Percentiles rank a stretch among this genome's conserved stretches.
These are phyloP conservation scores for Moricandia arvensis DNA, from an alignment of 345 rosid species.

Conservation along the genomic window DNA sequence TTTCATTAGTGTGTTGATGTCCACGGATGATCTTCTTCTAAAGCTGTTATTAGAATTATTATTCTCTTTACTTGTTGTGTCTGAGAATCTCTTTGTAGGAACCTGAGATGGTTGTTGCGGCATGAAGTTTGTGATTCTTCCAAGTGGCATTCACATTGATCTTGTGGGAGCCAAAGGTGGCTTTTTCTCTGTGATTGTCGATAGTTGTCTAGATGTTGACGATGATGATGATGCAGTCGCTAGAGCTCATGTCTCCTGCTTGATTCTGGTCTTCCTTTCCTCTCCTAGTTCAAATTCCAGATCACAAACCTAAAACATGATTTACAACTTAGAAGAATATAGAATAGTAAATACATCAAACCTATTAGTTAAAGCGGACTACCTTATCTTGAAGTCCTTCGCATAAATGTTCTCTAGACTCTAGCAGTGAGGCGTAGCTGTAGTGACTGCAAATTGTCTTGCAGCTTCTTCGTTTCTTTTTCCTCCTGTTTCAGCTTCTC, in stretches of 20 bases:
- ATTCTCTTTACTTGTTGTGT: conserved; percentile 47
- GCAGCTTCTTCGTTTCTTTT: conserved; percentile 80
- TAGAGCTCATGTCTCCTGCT: conserved; percentile 70
- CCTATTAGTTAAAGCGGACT: conserved; percentile 6
- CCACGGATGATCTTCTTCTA: conserved; percentile 30
- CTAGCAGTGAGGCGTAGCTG: conserved; percentile 81
- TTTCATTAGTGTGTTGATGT: conserved; percentile 44
- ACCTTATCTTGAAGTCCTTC: conserved; percentile 89
- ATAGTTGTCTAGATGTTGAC: conserved; percentile 40
- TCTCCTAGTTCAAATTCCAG: conserved; percentile 77
- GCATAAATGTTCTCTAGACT: conserved; percentile 71
- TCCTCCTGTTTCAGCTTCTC: conserved; percentile 90
- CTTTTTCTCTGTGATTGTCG: conserved; percentile 47
- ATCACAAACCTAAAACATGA: conserved; percentile 63
- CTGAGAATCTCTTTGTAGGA: conserved; percentile 38
- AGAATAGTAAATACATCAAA: neutral
- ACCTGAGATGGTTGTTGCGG: conserved; percentile 61
- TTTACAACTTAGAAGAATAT: conserved; percentile 10
- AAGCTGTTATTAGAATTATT: neutral
- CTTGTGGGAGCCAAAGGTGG: conserved; percentile 83
- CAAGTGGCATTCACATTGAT: conserved; percentile 59
- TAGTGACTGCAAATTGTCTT: conserved; percentile 70
- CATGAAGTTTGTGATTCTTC: conserved; percentile 67
- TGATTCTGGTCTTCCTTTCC: conserved; percentile 85
- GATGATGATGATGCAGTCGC: conserved; percentile 48